Evolutionary conservation across 192 early-diverging fungal species (phyloP).

Genomic region (Backusella westeae): DNA sequence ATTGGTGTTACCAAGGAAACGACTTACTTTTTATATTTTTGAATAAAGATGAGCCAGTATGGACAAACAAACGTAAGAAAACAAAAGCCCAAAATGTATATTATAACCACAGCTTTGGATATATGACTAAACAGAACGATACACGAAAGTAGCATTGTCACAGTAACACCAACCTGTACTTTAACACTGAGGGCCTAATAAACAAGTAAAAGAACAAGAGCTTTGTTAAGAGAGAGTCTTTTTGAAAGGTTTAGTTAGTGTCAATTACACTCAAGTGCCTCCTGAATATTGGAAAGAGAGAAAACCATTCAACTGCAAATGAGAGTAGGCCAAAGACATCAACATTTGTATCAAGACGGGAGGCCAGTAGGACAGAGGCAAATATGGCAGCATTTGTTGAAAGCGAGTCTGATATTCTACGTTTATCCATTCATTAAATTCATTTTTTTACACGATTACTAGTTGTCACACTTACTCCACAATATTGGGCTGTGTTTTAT

Average conservation of each 20-base stretch:
- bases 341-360: constrained; percentile 76
- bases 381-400: constrained; percentile 97
- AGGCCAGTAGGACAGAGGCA: constrained; percentile 89
- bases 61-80: constrained; percentile 89
- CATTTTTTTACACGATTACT: constrained; percentile 38
- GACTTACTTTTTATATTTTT: constrained; percentile 93
- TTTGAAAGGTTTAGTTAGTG: neutral
- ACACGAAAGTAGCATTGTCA: constrained; percentile 58
- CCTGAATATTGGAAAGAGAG: constrained; percentile 90
- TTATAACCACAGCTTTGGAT: constrained; percentile 63
- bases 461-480: constrained; percentile 46
- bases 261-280: constrained; percentile 65
- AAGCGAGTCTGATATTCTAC: constrained; percentile 87
- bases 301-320: constrained; percentile 91
- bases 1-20: neutral
- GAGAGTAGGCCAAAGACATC: constrained; percentile 86
- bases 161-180: constrained; percentile 51
- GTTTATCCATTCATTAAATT: constrained; percentile 9
- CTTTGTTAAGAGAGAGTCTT: neutral
- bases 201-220: neutral
- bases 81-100: constrained; percentile 65
- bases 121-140: constrained; percentile 67
- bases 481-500: constrained; percentile 48
- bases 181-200: constrained; percentile 6
- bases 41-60: constrained; percentile 87